Conservation (phyloP, 1,284 basidiomycete genomes). For the Ustilago lituana region DNA sequence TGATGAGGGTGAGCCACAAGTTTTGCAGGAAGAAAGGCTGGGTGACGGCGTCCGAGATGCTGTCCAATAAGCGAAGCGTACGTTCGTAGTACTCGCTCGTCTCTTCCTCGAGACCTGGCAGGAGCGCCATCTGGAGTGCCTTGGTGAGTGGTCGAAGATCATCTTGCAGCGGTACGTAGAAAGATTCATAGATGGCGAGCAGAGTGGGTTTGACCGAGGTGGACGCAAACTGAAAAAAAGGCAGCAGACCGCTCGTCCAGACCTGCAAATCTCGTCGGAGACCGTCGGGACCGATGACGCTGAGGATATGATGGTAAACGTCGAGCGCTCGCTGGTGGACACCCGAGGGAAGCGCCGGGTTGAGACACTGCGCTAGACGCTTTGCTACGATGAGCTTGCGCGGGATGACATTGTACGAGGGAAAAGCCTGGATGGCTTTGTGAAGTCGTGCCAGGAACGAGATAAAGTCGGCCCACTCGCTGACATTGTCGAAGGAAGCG, state of each 20-base stretch:
- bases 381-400: constrained; percentile 93
- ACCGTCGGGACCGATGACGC: constrained; percentile 87
- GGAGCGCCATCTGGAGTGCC: constrained; percentile 87
- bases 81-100: constrained; percentile 81
- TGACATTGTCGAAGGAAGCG: constrained; percentile 91
- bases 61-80: constrained; percentile 83
- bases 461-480: constrained; percentile 99
- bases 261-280: constrained; percentile 85
- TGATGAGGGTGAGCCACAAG: constrained; percentile 91
- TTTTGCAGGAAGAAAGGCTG: constrained; percentile 92
- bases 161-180: constrained; percentile 83
- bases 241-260: constrained; percentile 96
- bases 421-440: constrained; percentile 91
- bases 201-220: constrained; percentile 73
- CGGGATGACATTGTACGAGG: constrained; percentile 93
- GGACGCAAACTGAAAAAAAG: constrained; percentile 97
- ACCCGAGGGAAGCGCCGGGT: constrained; percentile 93
- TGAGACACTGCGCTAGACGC: constrained; percentile 93
- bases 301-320: constrained; percentile 90
- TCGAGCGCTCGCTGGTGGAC: constrained; percentile 96
- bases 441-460: constrained; percentile 93
- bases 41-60: constrained; percentile 75
- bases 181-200: constrained; percentile 56
- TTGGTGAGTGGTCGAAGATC: constrained; percentile 89
- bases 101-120: constrained; percentile 72